A percentile compares a stretch with the other conserved stretches of the same genome.
These are phyloP conservation scores for Epichloe sp. DNA, from an alignment of 2,329 filamentous ascomycete genomes.

Conservation along the genomic window DNA sequence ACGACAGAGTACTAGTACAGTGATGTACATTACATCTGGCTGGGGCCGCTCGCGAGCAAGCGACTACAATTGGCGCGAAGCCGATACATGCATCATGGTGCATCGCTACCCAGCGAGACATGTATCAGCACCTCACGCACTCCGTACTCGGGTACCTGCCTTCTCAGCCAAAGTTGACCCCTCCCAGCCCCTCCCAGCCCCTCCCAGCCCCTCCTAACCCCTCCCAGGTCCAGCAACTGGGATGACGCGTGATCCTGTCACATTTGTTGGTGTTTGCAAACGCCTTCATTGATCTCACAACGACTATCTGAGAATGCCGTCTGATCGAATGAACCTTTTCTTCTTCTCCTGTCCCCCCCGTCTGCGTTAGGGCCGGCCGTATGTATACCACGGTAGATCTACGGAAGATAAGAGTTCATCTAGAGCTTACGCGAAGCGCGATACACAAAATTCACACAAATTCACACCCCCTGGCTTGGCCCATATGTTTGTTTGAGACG, in stretches of 20 bases:
- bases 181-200: too few relatives aligned
- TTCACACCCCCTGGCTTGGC: background rate
- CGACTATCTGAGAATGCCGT: too few relatives aligned
- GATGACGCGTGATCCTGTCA: background rate
- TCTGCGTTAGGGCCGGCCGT: too few relatives aligned
- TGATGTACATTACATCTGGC: too few relatives aligned
- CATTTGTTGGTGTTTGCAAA: background rate
- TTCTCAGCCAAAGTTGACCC: background rate
- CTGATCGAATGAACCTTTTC: too few relatives aligned
- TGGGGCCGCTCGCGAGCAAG: too few relatives aligned
- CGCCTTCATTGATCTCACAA: background rate
- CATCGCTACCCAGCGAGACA: conserved; percentile 24
- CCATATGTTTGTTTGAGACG: background rate
- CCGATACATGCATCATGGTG: conserved; percentile 16
- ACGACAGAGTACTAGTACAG: too few relatives aligned
- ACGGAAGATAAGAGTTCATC: too few relatives aligned
- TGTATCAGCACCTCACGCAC: conserved; percentile 15
- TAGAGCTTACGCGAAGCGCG: background rate
- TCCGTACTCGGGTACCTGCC: background rate
- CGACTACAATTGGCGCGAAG: too few relatives aligned
- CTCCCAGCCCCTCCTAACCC: too few relatives aligned
- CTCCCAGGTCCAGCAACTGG: background rate
- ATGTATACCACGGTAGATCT: too few relatives aligned
- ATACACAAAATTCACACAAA: background rate
- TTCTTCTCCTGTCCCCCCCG: rapidly evolving